These are phyloP conservation scores for Petunia hybrid DNA, from an alignment of 305 asterid genomes.

Conservation along the genomic window DNA sequence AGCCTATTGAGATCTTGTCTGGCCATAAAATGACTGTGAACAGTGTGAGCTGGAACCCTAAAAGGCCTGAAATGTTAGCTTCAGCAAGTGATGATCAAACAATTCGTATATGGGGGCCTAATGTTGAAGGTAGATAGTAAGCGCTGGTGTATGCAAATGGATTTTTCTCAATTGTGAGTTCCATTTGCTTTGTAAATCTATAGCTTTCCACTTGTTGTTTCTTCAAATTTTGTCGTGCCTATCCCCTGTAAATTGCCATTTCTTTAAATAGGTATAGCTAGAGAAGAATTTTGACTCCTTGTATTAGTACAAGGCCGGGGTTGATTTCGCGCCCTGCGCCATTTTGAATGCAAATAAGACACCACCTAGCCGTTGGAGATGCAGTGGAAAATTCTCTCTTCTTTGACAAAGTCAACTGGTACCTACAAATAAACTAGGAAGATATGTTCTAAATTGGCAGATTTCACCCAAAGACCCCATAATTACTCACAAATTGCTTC, in stretches of 20 bases:
- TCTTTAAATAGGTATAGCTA: slow-evolving; percentile 10
- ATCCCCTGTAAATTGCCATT: background rate
- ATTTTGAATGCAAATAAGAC: slow-evolving; percentile 10
- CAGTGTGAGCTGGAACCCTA: slow-evolving; percentile 92
- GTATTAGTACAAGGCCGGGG: background rate
- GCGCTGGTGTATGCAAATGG: slow-evolving; percentile 13
- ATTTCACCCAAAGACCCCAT: background rate
- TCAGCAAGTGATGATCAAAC: slow-evolving; percentile 95
- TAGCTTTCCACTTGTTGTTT: background rate
- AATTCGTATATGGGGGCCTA: slow-evolving; percentile 92
- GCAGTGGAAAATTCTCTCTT: background rate
- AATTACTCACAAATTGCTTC: slow-evolving; percentile 25
- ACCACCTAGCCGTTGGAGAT: background rate
- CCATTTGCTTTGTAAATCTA: slow-evolving; percentile 24
- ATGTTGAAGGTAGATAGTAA: slow-evolving; percentile 37
- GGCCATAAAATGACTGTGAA: slow-evolving; percentile 89
- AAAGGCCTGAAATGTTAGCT: slow-evolving; percentile 75
- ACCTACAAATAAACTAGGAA: too few species aligned
- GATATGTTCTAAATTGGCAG: background rate
- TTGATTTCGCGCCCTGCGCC: background rate
- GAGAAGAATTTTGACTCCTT: background rate
- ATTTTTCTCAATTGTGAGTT: slow-evolving; percentile 9
- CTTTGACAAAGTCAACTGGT: too few species aligned
- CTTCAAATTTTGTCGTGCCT: slow-evolving; percentile 13
- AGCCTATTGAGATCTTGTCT: slow-evolving; percentile 73